Evolutionary conservation across 225 moss, liverwort and hornwort genomes (phyloP).

Genomic region (Rhytidiadelphus loreus): DNA sequence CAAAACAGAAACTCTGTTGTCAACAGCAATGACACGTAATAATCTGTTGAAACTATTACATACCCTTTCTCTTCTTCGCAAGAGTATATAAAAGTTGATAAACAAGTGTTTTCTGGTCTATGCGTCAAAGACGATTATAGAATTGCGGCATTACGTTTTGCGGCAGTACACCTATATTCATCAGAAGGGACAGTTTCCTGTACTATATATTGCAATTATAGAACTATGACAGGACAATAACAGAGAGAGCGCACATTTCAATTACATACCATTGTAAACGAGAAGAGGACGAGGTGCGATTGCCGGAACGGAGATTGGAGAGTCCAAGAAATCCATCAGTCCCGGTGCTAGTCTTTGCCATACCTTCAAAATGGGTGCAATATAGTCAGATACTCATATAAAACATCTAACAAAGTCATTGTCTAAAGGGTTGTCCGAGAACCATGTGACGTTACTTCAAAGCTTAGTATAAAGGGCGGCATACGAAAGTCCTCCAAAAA

Average conservation of each 20-base stretch:
- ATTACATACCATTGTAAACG: slow-evolving; percentile 51
- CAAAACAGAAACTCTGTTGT: neutral
- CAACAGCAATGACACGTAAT: neutral
- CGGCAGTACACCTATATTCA: neutral
- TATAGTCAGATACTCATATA: neutral
- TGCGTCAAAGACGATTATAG: neutral
- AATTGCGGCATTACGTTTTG: neutral
- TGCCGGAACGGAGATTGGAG: slow-evolving; percentile 58
- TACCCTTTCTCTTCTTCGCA: neutral
- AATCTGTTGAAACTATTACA: neutral
- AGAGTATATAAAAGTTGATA: neutral
- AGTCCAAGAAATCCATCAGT: slow-evolving; percentile 67
- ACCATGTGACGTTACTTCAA: neutral
- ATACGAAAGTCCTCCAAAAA: neutral
- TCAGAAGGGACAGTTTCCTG: neutral
- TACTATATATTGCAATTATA: neutral
- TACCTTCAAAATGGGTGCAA: slow-evolving; percentile 33
- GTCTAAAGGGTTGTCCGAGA: neutral
- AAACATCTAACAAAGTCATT: neutral
- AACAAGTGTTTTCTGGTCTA: neutral
- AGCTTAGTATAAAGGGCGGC: neutral
- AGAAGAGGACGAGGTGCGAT: slow-evolving; percentile 82
- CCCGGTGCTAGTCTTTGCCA: slow-evolving; percentile 87
- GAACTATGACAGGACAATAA: neutral
- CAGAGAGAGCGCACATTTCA: neutral